These are phyloP conservation scores for Trifolium subterraneum DNA, from an alignment of 306 rosid species.

Conservation along the genomic window DNA sequence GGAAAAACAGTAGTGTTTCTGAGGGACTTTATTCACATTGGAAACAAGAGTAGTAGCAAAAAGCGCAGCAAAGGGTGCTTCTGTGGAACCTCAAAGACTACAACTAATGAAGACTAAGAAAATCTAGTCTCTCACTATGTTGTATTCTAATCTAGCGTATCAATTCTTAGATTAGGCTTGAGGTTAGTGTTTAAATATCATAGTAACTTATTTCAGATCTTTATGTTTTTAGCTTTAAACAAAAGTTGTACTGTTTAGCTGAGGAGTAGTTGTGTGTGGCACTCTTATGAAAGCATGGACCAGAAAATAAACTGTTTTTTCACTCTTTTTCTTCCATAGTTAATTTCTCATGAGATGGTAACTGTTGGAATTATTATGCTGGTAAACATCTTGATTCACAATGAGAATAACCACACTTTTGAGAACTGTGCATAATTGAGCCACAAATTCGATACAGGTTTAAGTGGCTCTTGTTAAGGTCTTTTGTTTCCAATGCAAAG, in stretches of 20 bases:
- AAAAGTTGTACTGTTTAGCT: constrained; percentile 26
- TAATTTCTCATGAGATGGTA: background rate
- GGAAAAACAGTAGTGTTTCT: constrained; percentile 71
- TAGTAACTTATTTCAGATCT: constrained; percentile 42
- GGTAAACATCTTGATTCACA: background rate
- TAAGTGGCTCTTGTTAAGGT: background rate
- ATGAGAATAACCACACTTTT: background rate
- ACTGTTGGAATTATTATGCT: constrained; percentile 16
- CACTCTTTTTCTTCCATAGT: constrained; percentile 18
- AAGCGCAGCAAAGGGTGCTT: constrained; percentile 61
- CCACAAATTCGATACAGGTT: background rate
- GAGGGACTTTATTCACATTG: constrained; percentile 73
- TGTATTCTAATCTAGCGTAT: constrained; percentile 47
- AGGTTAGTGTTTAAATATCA: constrained; percentile 43
- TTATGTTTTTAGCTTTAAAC: constrained; percentile 46
- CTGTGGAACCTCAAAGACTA: constrained; percentile 78
- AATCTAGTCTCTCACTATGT: constrained; percentile 40
- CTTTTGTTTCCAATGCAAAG: background rate
- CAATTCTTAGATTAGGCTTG: constrained; percentile 42
- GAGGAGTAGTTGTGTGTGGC: constrained; percentile 28
- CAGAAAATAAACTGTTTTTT: background rate
- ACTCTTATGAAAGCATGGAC: constrained; percentile 28
- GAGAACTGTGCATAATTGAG: background rate
- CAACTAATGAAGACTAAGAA: constrained; percentile 65
- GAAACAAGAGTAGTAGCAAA: constrained; percentile 54